phyloP scores from a whole-genome alignment of 2,329 filamentous ascomycete species.

The Westerdykella aurantiaca region DNA sequence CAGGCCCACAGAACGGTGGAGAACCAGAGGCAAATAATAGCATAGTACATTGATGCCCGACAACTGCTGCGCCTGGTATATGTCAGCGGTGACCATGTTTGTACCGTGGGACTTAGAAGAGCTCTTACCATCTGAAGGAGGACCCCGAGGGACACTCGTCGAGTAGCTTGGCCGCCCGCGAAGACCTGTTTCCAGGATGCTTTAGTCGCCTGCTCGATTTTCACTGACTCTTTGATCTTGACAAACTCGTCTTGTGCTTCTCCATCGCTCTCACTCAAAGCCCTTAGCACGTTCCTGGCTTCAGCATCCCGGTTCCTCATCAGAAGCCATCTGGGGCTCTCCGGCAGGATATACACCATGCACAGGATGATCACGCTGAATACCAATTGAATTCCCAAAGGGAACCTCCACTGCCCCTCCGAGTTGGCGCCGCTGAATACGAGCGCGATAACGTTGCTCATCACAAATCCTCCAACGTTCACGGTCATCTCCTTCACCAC shows the following conservation, averaged over 20 bases:
- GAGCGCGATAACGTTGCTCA: constrained; percentile 38
- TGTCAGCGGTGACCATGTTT: not conserved
- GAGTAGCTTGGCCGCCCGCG: constrained; percentile 11
- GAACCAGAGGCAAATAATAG: constrained; percentile 9
- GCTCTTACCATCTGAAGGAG: constrained; percentile 10
- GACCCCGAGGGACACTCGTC: constrained; percentile 15
- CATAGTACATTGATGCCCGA: constrained; percentile 7
- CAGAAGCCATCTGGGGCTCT: constrained; percentile 7
- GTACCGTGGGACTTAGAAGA: not conserved
- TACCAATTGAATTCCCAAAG: constrained; percentile 18
- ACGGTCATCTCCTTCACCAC: constrained; percentile 50
- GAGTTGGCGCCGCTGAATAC: constrained; percentile 11
- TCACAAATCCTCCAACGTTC: constrained; percentile 42
- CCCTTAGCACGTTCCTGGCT: not conserved
- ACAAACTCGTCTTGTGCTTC: constrained; percentile 12
- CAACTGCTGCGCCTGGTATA: constrained; percentile 6
- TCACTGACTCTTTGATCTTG: constrained; percentile 12
- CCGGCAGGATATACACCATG: constrained; percentile 3
- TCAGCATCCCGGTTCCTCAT: constrained; percentile 3
- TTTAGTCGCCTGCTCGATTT: constrained; percentile 16
- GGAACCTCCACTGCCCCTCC: constrained; percentile 17
- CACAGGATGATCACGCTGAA: constrained; percentile 1
- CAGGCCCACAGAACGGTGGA: constrained; percentile 7
- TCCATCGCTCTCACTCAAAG: constrained; percentile 7
- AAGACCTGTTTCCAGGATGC: constrained; percentile 17